Evolutionary conservation across 805 yeast species (phyloP).

Genomic region (Citeromyces matritensis): DNA sequence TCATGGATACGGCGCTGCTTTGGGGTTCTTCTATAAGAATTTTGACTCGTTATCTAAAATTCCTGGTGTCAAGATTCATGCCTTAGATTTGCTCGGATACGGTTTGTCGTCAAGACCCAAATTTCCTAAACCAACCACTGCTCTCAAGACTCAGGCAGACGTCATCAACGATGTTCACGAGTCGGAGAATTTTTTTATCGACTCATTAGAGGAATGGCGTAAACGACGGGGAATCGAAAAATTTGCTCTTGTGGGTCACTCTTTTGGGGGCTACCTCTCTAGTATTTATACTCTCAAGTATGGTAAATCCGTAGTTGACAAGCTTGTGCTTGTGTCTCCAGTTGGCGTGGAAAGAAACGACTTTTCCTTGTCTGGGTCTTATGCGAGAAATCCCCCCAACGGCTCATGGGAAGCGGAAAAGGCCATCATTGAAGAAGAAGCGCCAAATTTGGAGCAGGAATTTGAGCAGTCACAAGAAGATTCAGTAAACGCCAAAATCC

Average conservation of each 20-base stretch:
- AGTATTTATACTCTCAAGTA: conserved; percentile 47
- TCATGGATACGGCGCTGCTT: conserved; percentile 90
- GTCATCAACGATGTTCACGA: conserved; percentile 19
- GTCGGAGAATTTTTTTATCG: conserved; percentile 43
- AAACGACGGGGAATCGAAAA: conserved; percentile 25
- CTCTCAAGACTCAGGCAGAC: conserved; percentile 10
- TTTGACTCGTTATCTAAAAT: conserved; percentile 34
- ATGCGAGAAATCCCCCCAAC: background rate
- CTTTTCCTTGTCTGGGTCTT: conserved; percentile 19
- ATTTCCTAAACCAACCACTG: conserved; percentile 9
- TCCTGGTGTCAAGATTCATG: conserved; percentile 44
- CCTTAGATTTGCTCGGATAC: conserved; percentile 59
- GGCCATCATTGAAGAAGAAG: conserved; percentile 9
- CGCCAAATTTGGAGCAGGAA: conserved; percentile 18
- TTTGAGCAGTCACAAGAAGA: conserved; percentile 8
- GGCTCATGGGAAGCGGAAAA: conserved; percentile 3
- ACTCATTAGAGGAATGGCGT: conserved; percentile 56
- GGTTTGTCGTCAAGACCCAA: conserved; percentile 52
- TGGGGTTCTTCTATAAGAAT: conserved; percentile 67
- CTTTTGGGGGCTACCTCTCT: conserved; percentile 66
- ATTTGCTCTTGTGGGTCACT: conserved; percentile 60
- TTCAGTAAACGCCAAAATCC: background rate
- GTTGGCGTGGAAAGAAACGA: conserved; percentile 63
- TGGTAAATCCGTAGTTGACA: conserved; percentile 30
- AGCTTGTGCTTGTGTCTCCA: conserved; percentile 54